Base-by-base conservation (phyloP, 163 green algal species). In the Chlamydomonas reinhardtii region DNA sequence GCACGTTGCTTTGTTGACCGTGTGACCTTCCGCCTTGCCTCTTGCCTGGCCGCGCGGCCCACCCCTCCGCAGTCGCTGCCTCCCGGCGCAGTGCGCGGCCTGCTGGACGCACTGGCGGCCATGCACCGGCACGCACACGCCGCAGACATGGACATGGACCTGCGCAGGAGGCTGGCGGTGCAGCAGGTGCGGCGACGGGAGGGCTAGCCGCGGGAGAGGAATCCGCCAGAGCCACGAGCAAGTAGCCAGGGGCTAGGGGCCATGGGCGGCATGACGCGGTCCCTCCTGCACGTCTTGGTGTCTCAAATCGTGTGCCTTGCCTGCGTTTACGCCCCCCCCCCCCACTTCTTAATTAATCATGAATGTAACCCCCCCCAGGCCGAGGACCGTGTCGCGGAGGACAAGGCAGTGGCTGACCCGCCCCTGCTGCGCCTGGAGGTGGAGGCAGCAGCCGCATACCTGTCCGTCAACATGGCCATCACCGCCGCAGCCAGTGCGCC, bases 381-480 rank as follows among this genome's bases (percentile, higher is more conserved):
- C 25, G 88, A 89, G 48, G 90, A 93, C 86, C 59, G 88, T 0
- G 90, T 93, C 52, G 64, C 72, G 9, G 89, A 93, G 82, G 89
- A 93, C 35, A 79, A 84, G 73, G 72, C 75, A 68, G 83, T 98
- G 29, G 48, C 86, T 16, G 97, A 99, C 91, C 97, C 97, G 9
- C 97, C 97, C 11, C 93, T 99, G 87, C 93, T 99, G 88, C 85
- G 94, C 19, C 91, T 99, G 59, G 97, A 99, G 93, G 94, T 91
- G 17, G 97, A 99, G 91, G 94, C 95, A 35, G 87, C 91, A 17
- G 93, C 97, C 73, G 94, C 96, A 22, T 97, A 98, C 86, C 89
- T 99, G 39, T 95, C 92, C 37, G 91, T 98, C 74, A 92, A 99
- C 86, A 88, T 96, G 72, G 94, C 97, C 77, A 71, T 98, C 37